Percentiles rank a stretch among this genome's conserved stretches.
Evolutionary conservation across 345 rosid species (phyloP).

Genomic region (Arabis hirsuta): DNA sequence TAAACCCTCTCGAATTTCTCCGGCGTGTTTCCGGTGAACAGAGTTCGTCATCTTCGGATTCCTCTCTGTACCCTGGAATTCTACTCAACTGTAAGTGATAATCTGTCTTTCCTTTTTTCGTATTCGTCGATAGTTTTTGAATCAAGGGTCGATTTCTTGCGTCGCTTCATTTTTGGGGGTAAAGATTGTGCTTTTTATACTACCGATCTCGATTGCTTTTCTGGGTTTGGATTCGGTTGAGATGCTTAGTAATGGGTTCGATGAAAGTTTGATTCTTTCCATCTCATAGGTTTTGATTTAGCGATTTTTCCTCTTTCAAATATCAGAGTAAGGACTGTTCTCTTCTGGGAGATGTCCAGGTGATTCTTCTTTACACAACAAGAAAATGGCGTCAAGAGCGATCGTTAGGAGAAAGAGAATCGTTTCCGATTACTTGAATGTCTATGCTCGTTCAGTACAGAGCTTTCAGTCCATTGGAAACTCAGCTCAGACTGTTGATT

Average conservation of each 20-base stretch:
- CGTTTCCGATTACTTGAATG: constrained; percentile 53
- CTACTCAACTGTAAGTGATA: constrained; percentile 20
- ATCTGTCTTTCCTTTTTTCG: not conserved
- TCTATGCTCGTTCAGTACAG: constrained; percentile 47
- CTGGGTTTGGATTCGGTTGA: not conserved
- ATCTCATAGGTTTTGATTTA: constrained; percentile 2
- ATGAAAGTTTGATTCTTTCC: not conserved
- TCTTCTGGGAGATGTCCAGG: constrained; percentile 39
- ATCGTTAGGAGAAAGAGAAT: constrained; percentile 59
- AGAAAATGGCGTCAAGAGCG: constrained; percentile 75
- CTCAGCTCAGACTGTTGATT: constrained; percentile 39
- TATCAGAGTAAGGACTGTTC: constrained; percentile 34
- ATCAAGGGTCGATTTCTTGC: not conserved
- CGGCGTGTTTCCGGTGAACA: constrained; percentile 31
- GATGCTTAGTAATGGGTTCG: constrained; percentile 9
- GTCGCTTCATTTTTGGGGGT: constrained; percentile 7
- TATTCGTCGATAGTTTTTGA: not conserved
- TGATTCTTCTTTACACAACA: constrained; percentile 27
- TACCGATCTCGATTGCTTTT: constrained; percentile 10
- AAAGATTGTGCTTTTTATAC: not conserved
- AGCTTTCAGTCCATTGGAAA: constrained; percentile 50
- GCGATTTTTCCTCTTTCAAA: not conserved
- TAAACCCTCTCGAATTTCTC: constrained; percentile 37
- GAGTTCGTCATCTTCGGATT: constrained; percentile 19
- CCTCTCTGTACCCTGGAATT: not conserved